Evolutionary conservation across 1,284 basidiomycete genomes (phyloP), one percentile per base, ranked within the genome.

Genomic region (Tranzscheliella williamsii): DNA sequence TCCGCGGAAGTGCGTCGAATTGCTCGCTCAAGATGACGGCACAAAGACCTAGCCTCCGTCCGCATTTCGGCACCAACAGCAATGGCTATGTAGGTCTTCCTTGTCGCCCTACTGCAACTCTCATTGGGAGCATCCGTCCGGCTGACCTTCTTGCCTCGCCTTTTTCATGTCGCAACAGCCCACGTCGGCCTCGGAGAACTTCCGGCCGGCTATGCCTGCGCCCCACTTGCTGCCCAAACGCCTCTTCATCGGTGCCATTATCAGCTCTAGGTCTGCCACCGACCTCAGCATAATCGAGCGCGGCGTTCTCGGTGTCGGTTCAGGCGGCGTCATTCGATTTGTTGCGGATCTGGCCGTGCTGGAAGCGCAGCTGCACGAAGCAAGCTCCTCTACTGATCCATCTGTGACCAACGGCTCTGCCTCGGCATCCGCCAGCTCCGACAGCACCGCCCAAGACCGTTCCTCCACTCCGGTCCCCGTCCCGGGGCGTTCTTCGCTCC

Each of bases 191-290:
- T 64, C 60, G 40, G 60, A 64, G 20, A 64, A 64, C 38, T 64
- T 64, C 39, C 54, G 60, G 23, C 60, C 60, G 22, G 60, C 60
- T 24, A 64, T 64, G 60, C 60, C 60, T 26, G 60, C 60, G 20
- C 60, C 60, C n/a, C 54, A 64, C 40, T 36, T 57, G 42, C 55
- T 67, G 3, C 65, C 67, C 20, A 60, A 65, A 17, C 36, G 67
- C 18, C 46, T 75, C 27, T 75, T 74, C 34, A 31, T 75, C 23
- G 73, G 73, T 27, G 55, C 62, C 32, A 47, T 75, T 45, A 67
- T 74, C 34, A 52, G 50, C 16, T 67, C 71, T 5, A 45, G 55
- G 20, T 55, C 61, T 4, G 36, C 54, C 5, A 42, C 48, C 17
- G 67, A 67, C 35, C 43, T 72, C 16, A 42, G 52, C 42, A 48